Evolutionary conservation across 2,329 filamentous ascomycete genomes (phyloP), one percentile per base, ranked within the genome.

Genomic region (Fusarium avenaceum): DNA sequence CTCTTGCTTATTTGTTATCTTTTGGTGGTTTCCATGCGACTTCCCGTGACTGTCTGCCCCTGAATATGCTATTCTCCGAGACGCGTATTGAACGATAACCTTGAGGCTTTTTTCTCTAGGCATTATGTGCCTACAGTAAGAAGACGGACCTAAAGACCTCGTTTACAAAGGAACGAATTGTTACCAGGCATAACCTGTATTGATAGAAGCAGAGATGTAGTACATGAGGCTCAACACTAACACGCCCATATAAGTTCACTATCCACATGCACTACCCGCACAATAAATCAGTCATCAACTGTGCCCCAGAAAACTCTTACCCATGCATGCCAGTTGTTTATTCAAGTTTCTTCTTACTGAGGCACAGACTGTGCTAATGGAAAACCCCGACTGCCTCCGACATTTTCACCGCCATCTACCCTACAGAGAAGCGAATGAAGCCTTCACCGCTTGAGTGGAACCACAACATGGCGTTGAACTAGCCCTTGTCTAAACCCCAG

Each of bases 361-460:
- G 63, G 56, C 50, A 72, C 49, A 56, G 48, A 45, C 51, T 32
- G n/a, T 28, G 38, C 33, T 40, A 47, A 42, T 45, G 50, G 44
- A 60, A 33, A 10, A 54, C 35, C 57, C 48, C 50, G 57, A 39
- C 33, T 39, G 33, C 48, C 57, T 62, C 53, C 60, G 40, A 65
- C 51, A 51, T 52, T 69, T 51, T 74, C 71, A 74, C 72, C 72
- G 64, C 72, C 49, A 49, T 45, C 69, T 73, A 74, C 72, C 72
- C 71, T 74, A 72, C 51, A 73, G 56, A 45, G 45, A 30, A 19
- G 19, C 35, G 22, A 50, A 46, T 43, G 43, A 69, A 49, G 55
- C 15, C 57, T 70, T 74, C 72, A 74, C 72, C 72, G 72, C 72
- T 67, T 55, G 42, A 65, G 64, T 49, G 57, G 52, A 59, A 71